Base-by-base conservation (phyloP, 768 basidiomycete genomes). In the Lepiota brunneoincarnata region DNA sequence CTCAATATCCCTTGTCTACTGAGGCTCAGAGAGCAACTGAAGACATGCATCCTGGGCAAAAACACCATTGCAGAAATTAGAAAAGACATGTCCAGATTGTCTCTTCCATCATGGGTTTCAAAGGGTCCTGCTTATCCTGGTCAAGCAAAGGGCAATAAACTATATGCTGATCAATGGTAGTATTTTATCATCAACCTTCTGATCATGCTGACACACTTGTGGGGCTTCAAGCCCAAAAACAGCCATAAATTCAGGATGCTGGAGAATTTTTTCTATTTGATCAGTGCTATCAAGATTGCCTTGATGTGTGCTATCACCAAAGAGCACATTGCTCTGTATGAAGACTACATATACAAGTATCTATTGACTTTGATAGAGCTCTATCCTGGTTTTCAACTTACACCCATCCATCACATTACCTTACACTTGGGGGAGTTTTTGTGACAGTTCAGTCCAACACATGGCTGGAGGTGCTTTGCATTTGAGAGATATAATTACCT, bases 381-480 rank as follows among this genome's bases (percentile, higher is more conserved):
- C 0, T 79, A 64, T 54, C 68, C 66, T 0, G 60, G 62, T 12
- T 54, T 58, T 4, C 40, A 43, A 1, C 50, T 77, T 15, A 56
- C 55, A 1, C 67, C 72, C 0, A 73, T 75, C 39, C 74, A 78
- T 6, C 78, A 78, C 55, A 45, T 74, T 3, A 53, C 72, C 0
- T 58, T 80, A 15, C 77, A 79, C 59, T 57, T 75, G 20, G 56
- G 58, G 0, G 52, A 64, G 3, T 60, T 64, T 18, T 54, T 79
- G 2, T 49, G 52, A 1, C 51, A 58, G 1, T 72, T 71, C 55
- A 72, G 75, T 1, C 73, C 75, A 0, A 63, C 61, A 6, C 73
- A 71, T 48, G 59, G 63, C 5, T 77, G 73, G 72, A 52, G 69
- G 14, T 67, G 67, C 28, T 75, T 66, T 38, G 56, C 69, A 1